Base-by-base conservation (phyloP, 2,329 filamentous ascomycete species). In the Exophiala sideris region DNA sequence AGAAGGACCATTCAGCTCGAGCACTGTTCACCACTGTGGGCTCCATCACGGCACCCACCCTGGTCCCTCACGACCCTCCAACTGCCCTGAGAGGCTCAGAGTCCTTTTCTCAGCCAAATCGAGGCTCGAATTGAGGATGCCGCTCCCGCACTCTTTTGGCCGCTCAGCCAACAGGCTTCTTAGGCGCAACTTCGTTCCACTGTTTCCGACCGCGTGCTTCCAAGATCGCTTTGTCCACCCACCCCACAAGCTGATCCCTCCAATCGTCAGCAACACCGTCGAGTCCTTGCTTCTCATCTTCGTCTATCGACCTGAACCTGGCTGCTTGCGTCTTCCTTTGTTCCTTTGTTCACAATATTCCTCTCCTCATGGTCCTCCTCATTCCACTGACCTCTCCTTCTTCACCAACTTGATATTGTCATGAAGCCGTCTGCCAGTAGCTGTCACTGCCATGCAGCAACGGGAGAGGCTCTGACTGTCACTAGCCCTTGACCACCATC, bases 121-220 rank as follows among this genome's bases (percentile, higher is more conserved):
- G 48, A 48, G 50, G 46, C 47, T 52, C 52, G 56, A 39, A 29
- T 29, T 38, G 38, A 41, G 47, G 48, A 21, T 29, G 39, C 50
- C 50, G 56, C 47, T 50, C 41, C 52, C 48, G 52, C 52, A 45
- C 48, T 39, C 32, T 10, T 45, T 18, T 48, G 49, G 29, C 29
- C 39, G 11, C 47, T 48, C 39, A 41, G n/a, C 39, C n/a, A 41
- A 41, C 39, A 41, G 36, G 36, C 16, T 39, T 10, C 32, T 45
- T 18, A 32, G 16, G 21, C 10, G 42, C 24, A 29, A 29, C 5
- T 29, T 45, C 45, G 53, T 59, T 29, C 57, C 53, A 54, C 53
- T 48, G 54, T 56, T 56, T 24, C 58, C 50, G 53, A 57, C 56
- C 59, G 56, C 56, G 56, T 61, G 59, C 56, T 55, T 54, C 50